Conservation (phyloP, 768 basidiomycete genomes). For the Exsudoporus frostii region DNA sequence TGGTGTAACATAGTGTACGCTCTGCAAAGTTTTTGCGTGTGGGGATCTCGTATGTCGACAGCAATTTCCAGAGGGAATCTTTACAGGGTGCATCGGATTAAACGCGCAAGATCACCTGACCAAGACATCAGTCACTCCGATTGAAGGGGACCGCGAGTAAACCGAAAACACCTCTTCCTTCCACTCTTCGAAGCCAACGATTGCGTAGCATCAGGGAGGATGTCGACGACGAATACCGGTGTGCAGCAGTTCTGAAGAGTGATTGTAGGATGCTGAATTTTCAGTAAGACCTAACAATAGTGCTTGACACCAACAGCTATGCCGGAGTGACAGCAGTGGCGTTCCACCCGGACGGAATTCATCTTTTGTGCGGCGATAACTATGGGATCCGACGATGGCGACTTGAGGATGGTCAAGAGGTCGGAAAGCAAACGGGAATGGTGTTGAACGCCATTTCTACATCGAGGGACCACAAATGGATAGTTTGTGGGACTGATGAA, state of each 20-base stretch:
- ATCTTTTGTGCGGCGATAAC: background rate
- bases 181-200: background rate
- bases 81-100: too few relatives aligned
- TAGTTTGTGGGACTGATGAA: background rate
- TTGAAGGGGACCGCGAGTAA: too few relatives aligned
- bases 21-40: background rate
- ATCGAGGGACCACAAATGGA: background rate
- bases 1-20: background rate
- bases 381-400: too few relatives aligned
- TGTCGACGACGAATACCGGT: background rate
- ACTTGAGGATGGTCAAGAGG: too few relatives aligned
- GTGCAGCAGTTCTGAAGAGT: background rate
- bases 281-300: background rate
- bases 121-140: too few relatives aligned
- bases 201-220: background rate
- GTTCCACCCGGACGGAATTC: background rate
- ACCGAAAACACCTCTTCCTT: background rate
- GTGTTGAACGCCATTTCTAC: background rate
- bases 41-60: background rate
- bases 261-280: background rate
- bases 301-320: background rate
- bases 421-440: background rate
- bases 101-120: too few relatives aligned
- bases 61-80: background rate
- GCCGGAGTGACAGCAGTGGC: background rate